Evolutionary conservation across 192 early-diverging fungal species (phyloP).

Genomic region (Coemansia umbellata): DNA sequence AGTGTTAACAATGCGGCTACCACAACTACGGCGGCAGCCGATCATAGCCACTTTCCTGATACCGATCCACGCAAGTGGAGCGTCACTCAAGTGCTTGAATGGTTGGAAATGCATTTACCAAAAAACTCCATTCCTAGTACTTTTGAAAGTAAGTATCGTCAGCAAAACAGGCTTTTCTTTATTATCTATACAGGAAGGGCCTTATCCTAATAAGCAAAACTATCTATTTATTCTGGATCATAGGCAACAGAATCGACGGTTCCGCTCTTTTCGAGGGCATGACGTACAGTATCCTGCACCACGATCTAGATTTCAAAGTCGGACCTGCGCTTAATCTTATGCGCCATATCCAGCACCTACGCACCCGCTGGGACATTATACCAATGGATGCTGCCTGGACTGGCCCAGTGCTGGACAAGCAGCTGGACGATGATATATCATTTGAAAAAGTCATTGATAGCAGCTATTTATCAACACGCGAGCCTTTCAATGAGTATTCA

Average conservation of each 20-base stretch:
- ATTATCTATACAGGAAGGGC: too few relatives aligned
- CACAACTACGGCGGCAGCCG: not conserved
- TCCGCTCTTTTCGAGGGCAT: conserved; percentile 2
- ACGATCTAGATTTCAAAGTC: not conserved
- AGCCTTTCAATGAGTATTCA: too few relatives aligned
- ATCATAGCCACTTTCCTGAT: not conserved
- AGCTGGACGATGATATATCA: too few relatives aligned
- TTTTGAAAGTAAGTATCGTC: too few relatives aligned
- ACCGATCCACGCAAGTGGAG: conserved; percentile 1
- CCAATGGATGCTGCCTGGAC: not conserved
- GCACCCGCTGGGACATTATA: not conserved
- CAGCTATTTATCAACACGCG: too few relatives aligned
- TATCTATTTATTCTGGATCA: too few relatives aligned
- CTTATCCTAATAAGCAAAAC: too few relatives aligned
- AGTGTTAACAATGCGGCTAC: not conserved
- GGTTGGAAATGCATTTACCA: not conserved
- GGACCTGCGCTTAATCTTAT: not conserved
- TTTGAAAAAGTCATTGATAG: too few relatives aligned
- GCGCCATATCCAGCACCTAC: not conserved
- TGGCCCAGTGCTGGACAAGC: not conserved
- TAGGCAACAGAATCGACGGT: conserved; percentile 8
- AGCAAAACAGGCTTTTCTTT: too few relatives aligned
- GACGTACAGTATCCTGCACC: conserved; percentile 1
- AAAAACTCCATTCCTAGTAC: not conserved
- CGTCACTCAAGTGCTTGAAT: not conserved